Evolutionary conservation across 306 rosid species (phyloP), one percentile per base, ranked within the genome.

Genomic region (Alnus glutinosa): DNA sequence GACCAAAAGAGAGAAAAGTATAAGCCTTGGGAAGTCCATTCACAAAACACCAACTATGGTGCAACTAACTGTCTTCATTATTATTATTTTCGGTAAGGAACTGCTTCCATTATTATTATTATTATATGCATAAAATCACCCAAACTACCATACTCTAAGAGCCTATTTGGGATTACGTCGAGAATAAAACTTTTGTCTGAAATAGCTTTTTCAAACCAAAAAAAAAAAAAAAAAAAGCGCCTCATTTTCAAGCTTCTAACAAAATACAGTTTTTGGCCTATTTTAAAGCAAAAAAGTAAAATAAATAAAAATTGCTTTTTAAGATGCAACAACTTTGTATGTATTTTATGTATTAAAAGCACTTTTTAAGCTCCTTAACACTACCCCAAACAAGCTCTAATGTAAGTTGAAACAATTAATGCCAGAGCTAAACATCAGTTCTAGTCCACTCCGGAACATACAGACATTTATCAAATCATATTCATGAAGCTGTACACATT

Each of bases 1-100:
- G 55, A 76, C 32, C 50, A 73, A 78, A 55, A 76, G 76, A 58
- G 75, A 50, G 12, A 83, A 50, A 30, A 13, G 55, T 32, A 69
- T 47, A 76, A 80, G 81, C 59, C 39, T 66, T 51, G 55, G 39
- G 57, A 55, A 74, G 8, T 75, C 28, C 51, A n/a, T 15, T 64
- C 48, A 7, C 15, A 42, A 68, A 42, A 18, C 7, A 4, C 51
- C 39, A 67, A 42, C 2, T 68, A 48, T 39, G 19, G 47, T 37
- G 37, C 9, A 36, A 7, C 70, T 64, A 36, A 7, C 70, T 64
- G 18, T 36, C 15, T 15, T 34, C 48, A 15, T 36, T 64, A 30
- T 11, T 30, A 10, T 61, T 37, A 42, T 42, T 42, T 64, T 15
- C 6, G 5, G 48, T 37, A 36, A 36, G 48, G 16, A 67, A 39